Evolutionary conservation across 768 basidiomycete genomes (phyloP).

Genomic region (Lactarius evosmus): DNA sequence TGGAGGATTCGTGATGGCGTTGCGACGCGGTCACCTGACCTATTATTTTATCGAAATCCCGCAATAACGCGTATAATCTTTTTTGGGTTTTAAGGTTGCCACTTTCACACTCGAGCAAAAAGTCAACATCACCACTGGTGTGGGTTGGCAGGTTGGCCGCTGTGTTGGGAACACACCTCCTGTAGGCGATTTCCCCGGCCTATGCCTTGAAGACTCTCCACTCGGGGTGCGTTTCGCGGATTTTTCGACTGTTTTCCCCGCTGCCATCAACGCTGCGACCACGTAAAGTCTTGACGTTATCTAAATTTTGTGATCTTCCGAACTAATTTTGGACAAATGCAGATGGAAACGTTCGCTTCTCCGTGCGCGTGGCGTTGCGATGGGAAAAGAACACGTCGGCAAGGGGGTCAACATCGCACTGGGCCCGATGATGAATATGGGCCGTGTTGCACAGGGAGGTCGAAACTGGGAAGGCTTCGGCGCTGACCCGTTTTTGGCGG

Average conservation of each 20-base stretch:
- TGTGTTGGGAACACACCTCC: conserved; percentile 66
- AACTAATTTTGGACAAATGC: not conserved
- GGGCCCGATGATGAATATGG: conserved; percentile 83
- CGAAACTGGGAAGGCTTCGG: conserved; percentile 97
- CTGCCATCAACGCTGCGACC: conserved; percentile 75
- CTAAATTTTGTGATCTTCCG: too few species aligned
- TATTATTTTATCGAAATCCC: too few species aligned
- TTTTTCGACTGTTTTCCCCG: conserved; percentile 72
- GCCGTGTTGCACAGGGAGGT: conserved; percentile 76
- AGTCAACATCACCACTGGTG: conserved; percentile 27
- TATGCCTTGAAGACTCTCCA: conserved; percentile 74
- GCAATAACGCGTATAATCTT: not conserved
- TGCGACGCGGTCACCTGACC: conserved; percentile 1
- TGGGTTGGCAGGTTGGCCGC: conserved; percentile 52
- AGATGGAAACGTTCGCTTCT: conserved; percentile 80
- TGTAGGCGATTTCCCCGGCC: conserved; percentile 54
- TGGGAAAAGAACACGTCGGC: conserved; percentile 76
- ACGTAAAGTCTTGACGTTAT: conserved; percentile 49
- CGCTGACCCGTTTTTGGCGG: too few species aligned
- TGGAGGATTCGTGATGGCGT: not conserved
- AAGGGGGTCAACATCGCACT: conserved; percentile 83
- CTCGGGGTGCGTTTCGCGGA: conserved; percentile 75
- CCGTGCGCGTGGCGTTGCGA: conserved; percentile 66
- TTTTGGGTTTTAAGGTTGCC: conserved; percentile 13
- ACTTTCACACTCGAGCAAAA: conserved; percentile 26